Conservation (phyloP, 129 eudicot genomes). For the Artemisia annua region DNA sequence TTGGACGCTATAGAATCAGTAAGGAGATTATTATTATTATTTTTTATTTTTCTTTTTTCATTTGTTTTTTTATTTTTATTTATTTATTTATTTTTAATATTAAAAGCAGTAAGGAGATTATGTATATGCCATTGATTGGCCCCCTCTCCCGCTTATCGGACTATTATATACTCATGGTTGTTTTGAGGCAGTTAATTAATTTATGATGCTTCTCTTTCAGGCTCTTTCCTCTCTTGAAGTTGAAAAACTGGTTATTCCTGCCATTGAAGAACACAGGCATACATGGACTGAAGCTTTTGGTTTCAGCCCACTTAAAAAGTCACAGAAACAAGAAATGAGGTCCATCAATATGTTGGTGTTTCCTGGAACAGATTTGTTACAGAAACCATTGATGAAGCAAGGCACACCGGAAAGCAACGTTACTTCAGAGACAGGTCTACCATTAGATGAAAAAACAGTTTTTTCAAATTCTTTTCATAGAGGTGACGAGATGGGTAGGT, state of each 20-base stretch:
- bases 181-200: neutral
- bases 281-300: slow-evolving; percentile 77
- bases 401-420: slow-evolving; percentile 33
- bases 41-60: too few relatives aligned
- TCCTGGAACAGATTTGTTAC: slow-evolving; percentile 91
- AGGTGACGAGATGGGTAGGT: slow-evolving; percentile 17
- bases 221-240: slow-evolving; percentile 69
- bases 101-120: slow-evolving; percentile 41
- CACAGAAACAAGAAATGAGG: slow-evolving; percentile 59
- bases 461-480: slow-evolving; percentile 1
- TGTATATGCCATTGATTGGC: slow-evolving; percentile 8
- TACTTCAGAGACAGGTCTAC: slow-evolving; percentile 32
- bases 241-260: slow-evolving; percentile 78
- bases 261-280: slow-evolving; percentile 78
- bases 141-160: neutral
- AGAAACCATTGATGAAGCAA: slow-evolving; percentile 50
- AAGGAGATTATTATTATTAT: slow-evolving; percentile 25
- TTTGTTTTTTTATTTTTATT: too few relatives aligned
- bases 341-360: slow-evolving; percentile 77
- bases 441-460: neutral
- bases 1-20: slow-evolving; percentile 82
- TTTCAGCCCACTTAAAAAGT: slow-evolving; percentile 52
- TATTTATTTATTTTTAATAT: too few relatives aligned
- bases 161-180: neutral
- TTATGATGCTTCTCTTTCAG: slow-evolving; percentile 34